Base-by-base conservation (phyloP, 805 yeast genomes). In the Ogataea pignaliae region DNA sequence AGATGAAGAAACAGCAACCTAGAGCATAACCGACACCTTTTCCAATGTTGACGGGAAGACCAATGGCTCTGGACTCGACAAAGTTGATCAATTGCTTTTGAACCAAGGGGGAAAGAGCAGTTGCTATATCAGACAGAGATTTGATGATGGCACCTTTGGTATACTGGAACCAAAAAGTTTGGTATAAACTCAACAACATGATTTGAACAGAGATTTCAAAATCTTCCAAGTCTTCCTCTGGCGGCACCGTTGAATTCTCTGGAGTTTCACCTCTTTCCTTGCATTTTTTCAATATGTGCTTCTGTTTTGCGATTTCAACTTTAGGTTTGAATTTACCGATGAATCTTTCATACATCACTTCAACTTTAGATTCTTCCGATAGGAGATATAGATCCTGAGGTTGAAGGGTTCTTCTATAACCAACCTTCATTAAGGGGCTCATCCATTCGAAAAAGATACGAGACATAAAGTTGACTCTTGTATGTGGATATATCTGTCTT, bases 11-110 rank as follows among this genome's bases (percentile, higher is more conserved):
- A 37, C 81, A 75, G 11, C 83, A 71, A n/a, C 90, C 95, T 36
- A 89, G 64, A 6, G 90, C 80, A 55, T 78, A 85, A 9, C 93
- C 96, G 3, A 86, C 69, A 52, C 96, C 96, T 47, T 69, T 71
- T 32, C 82, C 85, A 42, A 68, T 64, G 10, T 68, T 60, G 21
- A 63, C 52, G 10, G 65, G 64, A 5, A 71, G 60, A 4, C 74
- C 74, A 28, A 68, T 61, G 7, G 70, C 70, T 44, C 74, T 72
- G 37, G 57, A 56, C 54, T 76, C 80, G 26, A 86, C 87, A 52
- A 77, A 85, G 37, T 70, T 69, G 45, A 87, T 81, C 45, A 88
- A 66, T 39, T 72, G 68, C 60, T 79, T 79, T 10, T 85, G 81
- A 3, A 88, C 55, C 53, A 88, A 69, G 1, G 96, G 95, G 26